Conservation (phyloP, 108 stramenopile genomes). For the Pseudonitzschia multiseries region DNA sequence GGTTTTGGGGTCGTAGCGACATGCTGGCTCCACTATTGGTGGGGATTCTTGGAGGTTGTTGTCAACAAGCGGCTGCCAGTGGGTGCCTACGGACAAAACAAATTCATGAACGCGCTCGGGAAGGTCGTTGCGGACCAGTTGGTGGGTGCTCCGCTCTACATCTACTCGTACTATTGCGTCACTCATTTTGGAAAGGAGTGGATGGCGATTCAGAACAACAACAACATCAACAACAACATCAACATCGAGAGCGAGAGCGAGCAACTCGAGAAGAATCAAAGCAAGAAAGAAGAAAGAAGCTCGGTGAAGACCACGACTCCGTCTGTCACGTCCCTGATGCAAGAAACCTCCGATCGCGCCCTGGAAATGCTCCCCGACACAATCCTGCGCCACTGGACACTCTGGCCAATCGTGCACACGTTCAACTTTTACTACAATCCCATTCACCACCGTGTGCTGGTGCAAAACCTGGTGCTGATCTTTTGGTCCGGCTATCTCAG, state of each 20-base stretch:
- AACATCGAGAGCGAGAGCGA: background rate
- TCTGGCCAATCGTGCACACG: constrained; percentile 56
- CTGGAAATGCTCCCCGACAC: constrained; percentile 45
- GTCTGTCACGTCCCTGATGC: background rate
- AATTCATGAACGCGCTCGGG: constrained; percentile 36
- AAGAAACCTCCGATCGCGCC: constrained; percentile 31
- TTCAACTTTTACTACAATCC: constrained; percentile 60
- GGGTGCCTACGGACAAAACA: constrained; percentile 11
- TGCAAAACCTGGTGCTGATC: constrained; percentile 52
- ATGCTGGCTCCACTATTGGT: constrained; percentile 52
- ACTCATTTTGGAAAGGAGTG: constrained; percentile 43
- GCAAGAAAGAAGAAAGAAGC: background rate
- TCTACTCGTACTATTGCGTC: constrained; percentile 47
- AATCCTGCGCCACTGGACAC: constrained; percentile 55
- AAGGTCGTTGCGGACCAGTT: constrained; percentile 52
- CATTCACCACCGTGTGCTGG: constrained; percentile 55
- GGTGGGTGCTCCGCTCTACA: constrained; percentile 47
- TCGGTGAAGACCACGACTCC: background rate
- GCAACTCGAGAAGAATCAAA: background rate
- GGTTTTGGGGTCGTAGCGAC: constrained; percentile 53
- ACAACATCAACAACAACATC: too few species aligned
- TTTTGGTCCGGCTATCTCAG: constrained; percentile 50
- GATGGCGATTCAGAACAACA: background rate
- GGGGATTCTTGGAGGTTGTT: constrained; percentile 43
- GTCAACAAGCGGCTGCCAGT: constrained; percentile 32